Conservation (phyloP, 2,329 filamentous ascomycete species). For the Cryphonectria nitschkei region DNA sequence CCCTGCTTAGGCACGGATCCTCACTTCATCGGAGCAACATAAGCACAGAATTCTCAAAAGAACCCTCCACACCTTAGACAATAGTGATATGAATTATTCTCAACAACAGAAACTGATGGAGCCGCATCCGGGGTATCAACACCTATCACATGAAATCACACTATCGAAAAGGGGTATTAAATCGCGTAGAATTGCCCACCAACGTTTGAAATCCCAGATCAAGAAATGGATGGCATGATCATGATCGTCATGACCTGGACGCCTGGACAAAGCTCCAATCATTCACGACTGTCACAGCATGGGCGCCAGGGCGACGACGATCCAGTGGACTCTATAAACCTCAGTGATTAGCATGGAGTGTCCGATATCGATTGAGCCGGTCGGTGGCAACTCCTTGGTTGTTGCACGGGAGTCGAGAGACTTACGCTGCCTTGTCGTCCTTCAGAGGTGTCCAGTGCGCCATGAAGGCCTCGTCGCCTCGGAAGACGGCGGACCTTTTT, state of each 20-base stretch:
- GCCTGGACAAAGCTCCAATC: background rate
- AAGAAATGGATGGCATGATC: background rate
- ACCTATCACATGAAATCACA: background rate
- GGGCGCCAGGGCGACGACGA: conserved; percentile 23
- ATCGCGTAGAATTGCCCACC: background rate
- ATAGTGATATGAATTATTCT: background rate
- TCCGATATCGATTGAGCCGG: background rate
- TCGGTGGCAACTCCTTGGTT: background rate
- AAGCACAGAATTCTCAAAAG: background rate
- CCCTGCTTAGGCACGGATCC: background rate
- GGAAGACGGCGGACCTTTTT: conserved; percentile 34
- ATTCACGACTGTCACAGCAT: background rate
- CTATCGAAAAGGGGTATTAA: background rate
- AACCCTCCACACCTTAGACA: too few species aligned
- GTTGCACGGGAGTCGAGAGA: background rate
- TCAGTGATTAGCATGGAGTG: background rate
- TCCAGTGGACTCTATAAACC: conserved; percentile 10
- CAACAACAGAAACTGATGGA: background rate
- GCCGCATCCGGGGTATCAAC: background rate
- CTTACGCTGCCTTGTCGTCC: conserved; percentile 29
- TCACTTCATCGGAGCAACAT: background rate
- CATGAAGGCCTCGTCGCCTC: conserved; percentile 34
- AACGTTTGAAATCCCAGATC: too few species aligned
- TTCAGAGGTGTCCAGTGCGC: conserved; percentile 35
- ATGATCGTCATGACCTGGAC: background rate